Evolutionary conservation across 306 rosid genomes (phyloP).

Genomic region (Astragalus glycyphyllos): DNA sequence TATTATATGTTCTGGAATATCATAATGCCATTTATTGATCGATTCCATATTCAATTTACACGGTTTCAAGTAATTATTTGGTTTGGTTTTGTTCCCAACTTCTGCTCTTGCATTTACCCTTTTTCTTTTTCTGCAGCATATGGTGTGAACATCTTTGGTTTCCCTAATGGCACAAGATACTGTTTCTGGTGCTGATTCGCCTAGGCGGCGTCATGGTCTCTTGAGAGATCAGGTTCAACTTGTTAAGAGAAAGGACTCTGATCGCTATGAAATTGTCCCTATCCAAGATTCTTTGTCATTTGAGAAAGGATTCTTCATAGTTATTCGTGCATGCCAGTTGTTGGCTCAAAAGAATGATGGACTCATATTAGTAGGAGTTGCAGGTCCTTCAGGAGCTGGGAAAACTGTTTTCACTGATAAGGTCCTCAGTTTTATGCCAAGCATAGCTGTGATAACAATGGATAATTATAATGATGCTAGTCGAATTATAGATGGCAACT

Average conservation of each 20-base stretch:
- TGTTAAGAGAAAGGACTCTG: slow-evolving; percentile 74
- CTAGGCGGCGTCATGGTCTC: slow-evolving; percentile 72
- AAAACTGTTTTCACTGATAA: slow-evolving; percentile 96
- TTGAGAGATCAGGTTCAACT: slow-evolving; percentile 88
- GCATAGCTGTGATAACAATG: slow-evolving; percentile 92
- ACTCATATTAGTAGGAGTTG: slow-evolving; percentile 87
- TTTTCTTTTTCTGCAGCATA: slow-evolving; percentile 42
- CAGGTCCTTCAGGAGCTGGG: slow-evolving; percentile 99
- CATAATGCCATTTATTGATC: slow-evolving; percentile 13
- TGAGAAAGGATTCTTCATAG: slow-evolving; percentile 97
- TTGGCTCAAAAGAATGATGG: slow-evolving; percentile 94
- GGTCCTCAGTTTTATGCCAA: slow-evolving; percentile 86
- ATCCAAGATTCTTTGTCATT: slow-evolving; percentile 80
- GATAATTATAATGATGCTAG: slow-evolving; percentile 96
- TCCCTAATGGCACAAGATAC: slow-evolving; percentile 72
- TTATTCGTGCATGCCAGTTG: slow-evolving; percentile 92
- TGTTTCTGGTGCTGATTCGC: slow-evolving; percentile 67
- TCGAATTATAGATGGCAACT: slow-evolving; percentile 94
- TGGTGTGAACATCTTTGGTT: slow-evolving; percentile 36
- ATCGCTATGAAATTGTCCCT: slow-evolving; percentile 82
- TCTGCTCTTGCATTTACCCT: slow-evolving; percentile 22
- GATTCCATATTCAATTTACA: slow-evolving; percentile 22
- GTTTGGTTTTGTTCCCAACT: slow-evolving; percentile 13
- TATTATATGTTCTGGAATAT: slow-evolving; percentile 31
- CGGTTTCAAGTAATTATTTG: slow-evolving; percentile 11